These are phyloP conservation scores for Xylariaceae sp. DNA, from an alignment of 2,329 filamentous ascomycete species.

Conservation along the genomic window DNA sequence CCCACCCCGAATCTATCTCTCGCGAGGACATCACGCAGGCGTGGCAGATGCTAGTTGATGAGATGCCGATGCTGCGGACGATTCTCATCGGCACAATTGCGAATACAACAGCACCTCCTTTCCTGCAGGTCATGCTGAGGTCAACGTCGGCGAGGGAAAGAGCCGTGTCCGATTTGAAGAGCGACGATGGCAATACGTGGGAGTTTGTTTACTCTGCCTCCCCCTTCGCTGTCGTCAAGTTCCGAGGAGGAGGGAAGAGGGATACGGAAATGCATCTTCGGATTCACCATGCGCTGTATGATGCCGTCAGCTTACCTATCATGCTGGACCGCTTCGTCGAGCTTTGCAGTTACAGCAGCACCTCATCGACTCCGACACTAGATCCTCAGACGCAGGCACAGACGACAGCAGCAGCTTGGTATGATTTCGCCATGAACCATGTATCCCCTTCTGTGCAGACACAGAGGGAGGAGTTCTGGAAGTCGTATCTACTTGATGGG, in stretches of 20 bases:
- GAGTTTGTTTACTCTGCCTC: conserved; percentile 18
- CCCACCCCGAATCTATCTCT: conserved; percentile 32
- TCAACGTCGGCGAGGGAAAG: conserved; percentile 14
- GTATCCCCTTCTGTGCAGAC: conserved; percentile 8
- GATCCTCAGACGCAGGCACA: neutral
- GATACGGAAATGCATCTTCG: conserved; percentile 42
- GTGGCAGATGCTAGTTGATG: conserved; percentile 54
- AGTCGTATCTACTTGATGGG: conserved; percentile 37
- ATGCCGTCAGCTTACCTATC: conserved; percentile 69
- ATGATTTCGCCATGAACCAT: conserved; percentile 20
- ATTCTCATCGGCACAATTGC: conserved; percentile 54
- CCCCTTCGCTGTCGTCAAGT: conserved; percentile 24
- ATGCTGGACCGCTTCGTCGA: conserved; percentile 45
- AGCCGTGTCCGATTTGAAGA: conserved; percentile 13
- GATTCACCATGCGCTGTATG: conserved; percentile 85
- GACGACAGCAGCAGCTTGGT: conserved; percentile 22
- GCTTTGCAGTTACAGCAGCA: too few species aligned
- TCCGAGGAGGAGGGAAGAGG: conserved; percentile 12
- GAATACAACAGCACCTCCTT: conserved; percentile 40
- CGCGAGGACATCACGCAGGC: conserved; percentile 45
- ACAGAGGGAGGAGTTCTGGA: conserved; percentile 39
- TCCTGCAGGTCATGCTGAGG: conserved; percentile 59
- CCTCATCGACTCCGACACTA: too few species aligned
- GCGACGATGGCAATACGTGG: conserved; percentile 16
- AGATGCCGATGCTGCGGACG: conserved; percentile 64